Base-by-base conservation (phyloP, 495 filamentous ascomycete species). In the Melanomma pulvis-pyrius region DNA sequence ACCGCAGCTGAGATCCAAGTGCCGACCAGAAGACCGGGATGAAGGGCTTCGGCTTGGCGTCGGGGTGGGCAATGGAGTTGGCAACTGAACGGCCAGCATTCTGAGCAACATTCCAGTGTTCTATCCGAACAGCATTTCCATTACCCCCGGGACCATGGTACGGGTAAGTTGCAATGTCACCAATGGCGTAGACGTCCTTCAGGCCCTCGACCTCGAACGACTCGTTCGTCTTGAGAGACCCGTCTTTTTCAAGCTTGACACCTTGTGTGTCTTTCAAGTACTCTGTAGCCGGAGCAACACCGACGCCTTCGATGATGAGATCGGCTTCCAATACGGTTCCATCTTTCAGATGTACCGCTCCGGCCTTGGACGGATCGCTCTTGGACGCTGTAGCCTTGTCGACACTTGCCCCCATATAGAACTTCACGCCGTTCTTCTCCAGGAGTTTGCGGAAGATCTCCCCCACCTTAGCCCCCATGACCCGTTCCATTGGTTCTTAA, bases 91-190 rank as follows among this genome's bases (percentile, higher is more conserved):
- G 88, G 4, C 94, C 94, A 4, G 89, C 79, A 68, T 97, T 97
- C 77, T 98, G 94, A 2, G 94, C 94, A 1, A 98, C 94, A 75
- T 97, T 92, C 93, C 93, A 98, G 75, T 98, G 94, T 80, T 98
- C 96, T 76, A 97, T 96, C 60, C 91, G 81, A 1, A 83, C 84
- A 26, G 80, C 80, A 4, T 79, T 81, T 58, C 91, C 89, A 65
- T 87, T 79, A 1, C 89, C 85, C n/a, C 91, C 92, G 0, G 93
- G 93, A 1, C 93, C 93, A 74, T 92, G 84, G 79, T 97, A 98
- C 0, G 93, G 93, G 73, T 92, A 97, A 1, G 92, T 94, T 8
- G 94, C 93, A 59, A 98, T 98, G 74, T 98, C 94, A 53, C 94
- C 94, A 65, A 98, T 88, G 41, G 94, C 94, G 73, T 90, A 98